Evolutionary conservation across 2,329 filamentous ascomycete species (phyloP).

Genomic region (Diaporthe ilicicola): DNA sequence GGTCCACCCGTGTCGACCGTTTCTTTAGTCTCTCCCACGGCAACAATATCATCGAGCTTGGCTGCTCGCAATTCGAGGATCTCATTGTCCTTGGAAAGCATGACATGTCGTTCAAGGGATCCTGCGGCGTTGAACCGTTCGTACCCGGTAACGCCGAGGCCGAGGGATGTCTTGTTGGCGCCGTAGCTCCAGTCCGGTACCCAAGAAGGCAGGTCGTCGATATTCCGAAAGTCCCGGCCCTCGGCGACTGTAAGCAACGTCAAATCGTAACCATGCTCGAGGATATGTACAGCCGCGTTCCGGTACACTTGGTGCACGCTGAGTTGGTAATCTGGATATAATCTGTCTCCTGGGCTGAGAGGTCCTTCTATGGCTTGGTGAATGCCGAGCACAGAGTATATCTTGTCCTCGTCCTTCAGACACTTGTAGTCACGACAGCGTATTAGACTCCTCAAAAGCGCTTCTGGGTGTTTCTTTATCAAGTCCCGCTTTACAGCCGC

Average conservation of each 20-base stretch:
- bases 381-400: too few relatives aligned
- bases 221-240: neutral
- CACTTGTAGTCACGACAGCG: too few relatives aligned
- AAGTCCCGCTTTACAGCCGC: too few relatives aligned
- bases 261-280: too few relatives aligned
- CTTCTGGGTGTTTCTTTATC: too few relatives aligned
- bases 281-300: too few relatives aligned
- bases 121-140: neutral
- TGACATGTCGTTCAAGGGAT: neutral
- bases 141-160: constrained; percentile 10
- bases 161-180: neutral
- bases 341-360: too few relatives aligned
- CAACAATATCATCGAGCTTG: neutral
- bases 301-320: too few relatives aligned
- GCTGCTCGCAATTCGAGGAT: neutral
- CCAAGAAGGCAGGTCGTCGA: neutral
- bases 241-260: constrained; percentile 1
- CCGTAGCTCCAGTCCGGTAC: constrained; percentile 1
- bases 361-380: too few relatives aligned
- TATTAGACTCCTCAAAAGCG: too few relatives aligned
- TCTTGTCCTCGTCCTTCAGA: too few relatives aligned
- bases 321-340: too few relatives aligned
- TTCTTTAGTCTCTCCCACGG: constrained; percentile 12
- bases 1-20: neutral
- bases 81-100: neutral